Percentiles rank a stretch among this genome's conserved stretches.
Evolutionary conservation across 305 asterid species (phyloP).

Genomic region (Coffea humblotiana): DNA sequence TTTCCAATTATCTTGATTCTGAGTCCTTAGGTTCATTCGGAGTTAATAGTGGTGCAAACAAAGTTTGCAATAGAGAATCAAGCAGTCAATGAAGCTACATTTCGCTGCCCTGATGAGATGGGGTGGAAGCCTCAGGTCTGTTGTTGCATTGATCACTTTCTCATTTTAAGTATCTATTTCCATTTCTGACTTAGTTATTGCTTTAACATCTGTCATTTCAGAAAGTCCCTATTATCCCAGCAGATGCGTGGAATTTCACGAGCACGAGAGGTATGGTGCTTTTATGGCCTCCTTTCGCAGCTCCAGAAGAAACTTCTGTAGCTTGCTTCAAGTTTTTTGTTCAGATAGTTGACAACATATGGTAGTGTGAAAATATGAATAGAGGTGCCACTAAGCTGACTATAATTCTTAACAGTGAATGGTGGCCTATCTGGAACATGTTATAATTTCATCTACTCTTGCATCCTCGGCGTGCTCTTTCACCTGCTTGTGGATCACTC

Average conservation of each 20-base stretch:
- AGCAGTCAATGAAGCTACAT: slow-evolving; percentile 93
- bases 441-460: neutral
- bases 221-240: slow-evolving; percentile 52
- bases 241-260: slow-evolving; percentile 50
- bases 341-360: neutral
- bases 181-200: neutral
- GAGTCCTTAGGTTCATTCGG: slow-evolving; percentile 73
- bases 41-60: slow-evolving; percentile 88
- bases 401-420: neutral
- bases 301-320: neutral
- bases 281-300: neutral
- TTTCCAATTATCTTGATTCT: slow-evolving; percentile 8
- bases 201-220: slow-evolving; percentile 21
- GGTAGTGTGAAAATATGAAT: neutral
- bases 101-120: slow-evolving; percentile 97
- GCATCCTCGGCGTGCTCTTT: neutral
- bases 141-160: slow-evolving; percentile 7
- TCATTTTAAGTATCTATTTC: slow-evolving; percentile 1
- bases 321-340: neutral
- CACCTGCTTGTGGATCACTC: neutral
- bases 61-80: slow-evolving; percentile 86
- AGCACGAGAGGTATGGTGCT: slow-evolving; percentile 54
- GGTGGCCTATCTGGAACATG: neutral
- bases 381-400: neutral
- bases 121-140: slow-evolving; percentile 99